These are phyloP conservation scores for Lipomyces chichibuensis DNA, from an alignment of 805 yeast genomes.

Conservation along the genomic window DNA sequence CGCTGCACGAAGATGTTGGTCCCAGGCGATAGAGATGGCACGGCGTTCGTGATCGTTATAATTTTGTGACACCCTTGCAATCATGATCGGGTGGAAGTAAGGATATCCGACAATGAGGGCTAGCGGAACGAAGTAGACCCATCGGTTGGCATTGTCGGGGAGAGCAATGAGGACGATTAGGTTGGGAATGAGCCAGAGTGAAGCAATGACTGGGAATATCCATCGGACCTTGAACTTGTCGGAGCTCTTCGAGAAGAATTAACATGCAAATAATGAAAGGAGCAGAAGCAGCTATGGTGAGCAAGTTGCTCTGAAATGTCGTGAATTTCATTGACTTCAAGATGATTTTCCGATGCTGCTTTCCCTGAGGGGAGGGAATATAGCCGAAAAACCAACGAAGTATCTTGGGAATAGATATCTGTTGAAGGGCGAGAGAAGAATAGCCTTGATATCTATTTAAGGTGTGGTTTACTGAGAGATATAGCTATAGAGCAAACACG, in stretches of 20 bases:
- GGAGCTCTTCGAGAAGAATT: slow-evolving; percentile 34
- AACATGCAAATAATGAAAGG: slow-evolving; percentile 40
- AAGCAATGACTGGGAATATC: slow-evolving; percentile 29
- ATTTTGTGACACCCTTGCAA: slow-evolving; percentile 64
- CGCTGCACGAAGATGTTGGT: slow-evolving; percentile 66
- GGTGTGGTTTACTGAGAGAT: too few relatives aligned
- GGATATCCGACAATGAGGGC: slow-evolving; percentile 50
- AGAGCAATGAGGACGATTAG: slow-evolving; percentile 38
- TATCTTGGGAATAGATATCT: slow-evolving; percentile 27
- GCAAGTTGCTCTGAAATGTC: slow-evolving; percentile 55
- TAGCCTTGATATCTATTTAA: too few relatives aligned
- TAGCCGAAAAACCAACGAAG: slow-evolving; percentile 32
- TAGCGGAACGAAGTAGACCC: slow-evolving; percentile 27
- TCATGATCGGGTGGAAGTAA: slow-evolving; percentile 57
- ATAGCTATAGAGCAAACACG: too few relatives aligned
- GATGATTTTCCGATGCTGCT: slow-evolving; percentile 49
- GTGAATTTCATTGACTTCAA: slow-evolving; percentile 55
- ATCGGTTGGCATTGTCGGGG: slow-evolving; percentile 27
- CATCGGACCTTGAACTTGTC: slow-evolving; percentile 29
- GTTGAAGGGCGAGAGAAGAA: slow-evolving; percentile 25
- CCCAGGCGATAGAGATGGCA: slow-evolving; percentile 65
- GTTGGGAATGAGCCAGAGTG: slow-evolving; percentile 33
- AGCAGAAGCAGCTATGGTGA: slow-evolving; percentile 54
- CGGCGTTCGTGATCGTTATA: slow-evolving; percentile 63
- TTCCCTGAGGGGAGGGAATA: slow-evolving; percentile 33